Evolutionary conservation across 805 yeast species (phyloP), one percentile per base, ranked within the genome.

Genomic region (Candida quercuum): DNA sequence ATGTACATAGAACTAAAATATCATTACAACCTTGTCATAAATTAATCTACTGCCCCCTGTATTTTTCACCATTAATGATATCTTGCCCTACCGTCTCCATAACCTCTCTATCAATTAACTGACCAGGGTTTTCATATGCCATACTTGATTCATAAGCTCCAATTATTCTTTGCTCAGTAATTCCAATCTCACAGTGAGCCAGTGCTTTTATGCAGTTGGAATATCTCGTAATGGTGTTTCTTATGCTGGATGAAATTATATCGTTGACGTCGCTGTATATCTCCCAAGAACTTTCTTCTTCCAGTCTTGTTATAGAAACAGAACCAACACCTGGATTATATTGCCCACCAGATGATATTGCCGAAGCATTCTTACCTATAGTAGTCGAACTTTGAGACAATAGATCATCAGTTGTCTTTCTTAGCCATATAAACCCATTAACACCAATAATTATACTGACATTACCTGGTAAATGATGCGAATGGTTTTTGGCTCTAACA

Each of bases 211-310:
- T 69, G 46, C 93, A 89, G 58, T 87, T 87, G 36, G 82, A 74
- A 59, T 93, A 93, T 44, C 98, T 70, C 3, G 94, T 73, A 23
- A 93, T 89, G 7, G 87, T 82, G 42, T 72, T 75, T 47, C 91
- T 75, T 14, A 77, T 69, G 14, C 74, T 66, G 21, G 69, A 61
- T 6, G 84, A 65, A 16, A 93, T 79, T 16, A 64, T 62, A 45
- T 87, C 96, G 56, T 93, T 94, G 41, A 74, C 73, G 61, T 94
- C 98, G 36, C 91, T 80, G 64, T 93, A 93, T 28, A 93, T 91
- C 56, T 89, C 95, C 93, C 94, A 81, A 1, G 96, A 83, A 21
- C 94, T 81, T 54, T 89, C 96, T 59, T 86, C 93, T 57, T 89
- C 96, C 33, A 93, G 64, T 48, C 95, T 72, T 11, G 96, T 88